Conservation (phyloP, 2,329 filamentous ascomycete species). For the Colletotrichum plurivorum region DNA sequence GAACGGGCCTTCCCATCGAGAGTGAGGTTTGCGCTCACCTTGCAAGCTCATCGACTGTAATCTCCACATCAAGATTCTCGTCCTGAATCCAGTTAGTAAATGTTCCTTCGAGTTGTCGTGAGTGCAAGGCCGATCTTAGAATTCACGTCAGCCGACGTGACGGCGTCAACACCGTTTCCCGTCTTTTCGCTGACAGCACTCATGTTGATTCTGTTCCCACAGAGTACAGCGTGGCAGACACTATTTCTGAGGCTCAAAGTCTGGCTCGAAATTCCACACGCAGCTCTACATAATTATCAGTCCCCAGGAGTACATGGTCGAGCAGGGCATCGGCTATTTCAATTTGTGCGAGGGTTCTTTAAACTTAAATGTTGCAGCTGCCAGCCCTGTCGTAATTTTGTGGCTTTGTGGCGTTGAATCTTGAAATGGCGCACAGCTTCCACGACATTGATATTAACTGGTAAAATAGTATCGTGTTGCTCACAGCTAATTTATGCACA, state of each 20-base stretch:
- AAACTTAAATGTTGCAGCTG: too few species aligned
- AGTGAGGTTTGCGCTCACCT: not conserved
- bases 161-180: slow-evolving; percentile 6
- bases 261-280: too few species aligned
- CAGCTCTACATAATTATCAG: too few species aligned
- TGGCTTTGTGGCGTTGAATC: not conserved
- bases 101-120: not conserved
- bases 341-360: too few species aligned
- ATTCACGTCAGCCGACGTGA: not conserved
- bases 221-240: too few species aligned
- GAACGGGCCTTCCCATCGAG: too few species aligned
- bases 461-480: too few species aligned
- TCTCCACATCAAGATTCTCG: slow-evolving; percentile 21
- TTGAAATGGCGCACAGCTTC: not conserved
- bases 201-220: not conserved
- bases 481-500: too few species aligned
- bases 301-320: too few species aligned
- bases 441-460: not conserved
- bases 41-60: slow-evolving; percentile 26
- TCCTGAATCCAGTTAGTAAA: not conserved
- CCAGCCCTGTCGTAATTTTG: too few species aligned
- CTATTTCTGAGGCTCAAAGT: too few species aligned
- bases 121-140: not conserved
- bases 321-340: too few species aligned
- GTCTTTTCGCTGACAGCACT: slow-evolving; percentile 8